Conservation (phyloP, 768 basidiomycete genomes). For the Dioszegia hungarica region DNA sequence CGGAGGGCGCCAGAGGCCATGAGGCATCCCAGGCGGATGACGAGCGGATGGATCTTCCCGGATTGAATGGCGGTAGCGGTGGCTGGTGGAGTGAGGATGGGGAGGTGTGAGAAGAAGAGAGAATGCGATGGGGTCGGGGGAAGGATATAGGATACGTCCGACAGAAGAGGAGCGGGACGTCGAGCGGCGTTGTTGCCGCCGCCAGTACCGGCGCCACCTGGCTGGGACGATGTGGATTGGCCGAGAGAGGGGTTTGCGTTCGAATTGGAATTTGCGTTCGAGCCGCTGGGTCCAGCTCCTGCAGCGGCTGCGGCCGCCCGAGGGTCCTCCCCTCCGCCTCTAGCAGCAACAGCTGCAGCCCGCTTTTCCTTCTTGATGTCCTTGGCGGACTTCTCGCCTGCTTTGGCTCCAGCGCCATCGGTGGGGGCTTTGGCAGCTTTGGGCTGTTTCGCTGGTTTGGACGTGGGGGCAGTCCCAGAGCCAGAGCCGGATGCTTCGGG, state of each 20-base stretch:
- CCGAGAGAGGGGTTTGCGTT: too few species aligned
- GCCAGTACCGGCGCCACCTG: neutral
- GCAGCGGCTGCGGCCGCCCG: neutral
- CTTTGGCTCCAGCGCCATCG: constrained; percentile 5
- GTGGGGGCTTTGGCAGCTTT: constrained; percentile 7
- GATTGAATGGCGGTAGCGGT: constrained; percentile 26
- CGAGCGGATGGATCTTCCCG: constrained; percentile 70
- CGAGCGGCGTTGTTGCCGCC: neutral
- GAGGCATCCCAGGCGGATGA: constrained; percentile 78
- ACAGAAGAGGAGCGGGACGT: constrained; percentile 4
- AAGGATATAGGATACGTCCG: neutral
- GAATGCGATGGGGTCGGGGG: constrained; percentile 17
- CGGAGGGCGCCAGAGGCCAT: constrained; percentile 88
- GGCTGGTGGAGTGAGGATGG: constrained; percentile 23
- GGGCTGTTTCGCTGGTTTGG: constrained; percentile 8
- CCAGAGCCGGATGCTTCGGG: neutral
- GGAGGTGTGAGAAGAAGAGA: constrained; percentile 45
- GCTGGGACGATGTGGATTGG: neutral
- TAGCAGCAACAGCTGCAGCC: constrained; percentile 43
- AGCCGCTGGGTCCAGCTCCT: too few species aligned
- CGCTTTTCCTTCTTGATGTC: constrained; percentile 47
- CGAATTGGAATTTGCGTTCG: too few species aligned
- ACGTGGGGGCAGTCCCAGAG: neutral
- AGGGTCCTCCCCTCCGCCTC: constrained; percentile 17
- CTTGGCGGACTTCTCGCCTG: constrained; percentile 32